phyloP scores from a whole-genome alignment of 2,329 filamentous ascomycete species.

The Xylaria hypoxylon region DNA sequence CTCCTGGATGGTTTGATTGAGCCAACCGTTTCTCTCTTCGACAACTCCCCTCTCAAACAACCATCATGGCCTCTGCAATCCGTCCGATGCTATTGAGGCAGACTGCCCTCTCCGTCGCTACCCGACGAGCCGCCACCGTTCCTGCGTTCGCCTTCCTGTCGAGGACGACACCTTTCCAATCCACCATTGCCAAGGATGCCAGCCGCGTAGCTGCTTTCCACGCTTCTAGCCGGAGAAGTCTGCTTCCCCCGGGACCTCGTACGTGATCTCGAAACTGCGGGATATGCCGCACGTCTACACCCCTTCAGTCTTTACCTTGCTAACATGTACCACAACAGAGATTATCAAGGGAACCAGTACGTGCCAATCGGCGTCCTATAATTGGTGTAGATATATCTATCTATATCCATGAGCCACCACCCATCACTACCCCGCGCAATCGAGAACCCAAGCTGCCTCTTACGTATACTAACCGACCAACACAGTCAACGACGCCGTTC shows the following conservation, averaged over 20 bases:
- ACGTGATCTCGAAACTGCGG: conserved; percentile 55
- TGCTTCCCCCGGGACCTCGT: conserved; percentile 89
- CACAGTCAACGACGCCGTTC: conserved; percentile 86
- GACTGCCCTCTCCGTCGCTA: conserved; percentile 57
- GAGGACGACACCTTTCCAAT: conserved; percentile 48
- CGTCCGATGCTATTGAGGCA: conserved; percentile 68
- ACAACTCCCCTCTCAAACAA: not conserved
- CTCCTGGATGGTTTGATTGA: conserved; percentile 39
- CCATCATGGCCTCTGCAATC: conserved; percentile 66
- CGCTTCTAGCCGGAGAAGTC: conserved; percentile 77
- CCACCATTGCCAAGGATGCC: conserved; percentile 51
- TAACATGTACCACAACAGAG: conserved; percentile 68
- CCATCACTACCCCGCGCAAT: not conserved
- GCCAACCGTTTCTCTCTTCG: conserved; percentile 26
- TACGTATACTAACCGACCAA: conserved; percentile 15
- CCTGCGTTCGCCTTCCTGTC: conserved; percentile 49
- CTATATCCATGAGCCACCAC: not conserved
- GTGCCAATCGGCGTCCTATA: conserved; percentile 1
- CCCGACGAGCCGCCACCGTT: conserved; percentile 53
- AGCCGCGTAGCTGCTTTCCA: conserved; percentile 84
- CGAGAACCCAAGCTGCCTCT: not conserved
- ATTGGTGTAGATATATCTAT: not conserved
- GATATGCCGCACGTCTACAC: conserved; percentile 20
- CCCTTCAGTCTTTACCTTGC: conserved; percentile 46
- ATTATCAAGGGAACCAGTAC: conserved; percentile 79